phyloP scores from a whole-genome alignment of 139 green algal genomes.

The Volvox reticuliferus region DNA sequence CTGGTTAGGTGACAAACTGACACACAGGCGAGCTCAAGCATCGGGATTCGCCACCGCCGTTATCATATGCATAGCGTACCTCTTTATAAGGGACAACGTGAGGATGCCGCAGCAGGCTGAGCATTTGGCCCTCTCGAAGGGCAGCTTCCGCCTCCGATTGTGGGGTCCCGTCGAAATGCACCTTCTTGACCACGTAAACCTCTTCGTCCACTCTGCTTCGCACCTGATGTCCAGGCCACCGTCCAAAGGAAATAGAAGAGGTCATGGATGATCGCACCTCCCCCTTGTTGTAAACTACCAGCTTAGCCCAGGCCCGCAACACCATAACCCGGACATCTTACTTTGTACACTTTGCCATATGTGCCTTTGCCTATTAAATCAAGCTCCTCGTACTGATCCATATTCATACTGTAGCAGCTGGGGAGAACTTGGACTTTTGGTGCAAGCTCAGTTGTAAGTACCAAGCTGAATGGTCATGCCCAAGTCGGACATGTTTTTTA shows the following conservation, averaged over 20 bases:
- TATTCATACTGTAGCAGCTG: neutral
- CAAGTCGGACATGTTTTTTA: too few relatives aligned
- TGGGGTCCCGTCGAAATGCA: conserved; percentile 50
- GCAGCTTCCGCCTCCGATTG: conserved; percentile 49
- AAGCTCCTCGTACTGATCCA: conserved; percentile 44
- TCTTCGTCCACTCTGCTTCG: conserved; percentile 30
- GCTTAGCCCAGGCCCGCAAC: neutral
- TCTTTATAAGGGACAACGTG: conserved; percentile 62
- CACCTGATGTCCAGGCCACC: neutral
- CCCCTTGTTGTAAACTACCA: too few relatives aligned
- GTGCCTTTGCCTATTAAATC: conserved; percentile 64
- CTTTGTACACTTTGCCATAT: conserved; percentile 69
- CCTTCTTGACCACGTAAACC: conserved; percentile 55
- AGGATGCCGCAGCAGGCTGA: conserved; percentile 51
- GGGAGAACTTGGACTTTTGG: too few relatives aligned
- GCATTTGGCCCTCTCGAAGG: conserved; percentile 51
- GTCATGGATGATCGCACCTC: too few relatives aligned
- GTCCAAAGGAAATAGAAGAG: too few relatives aligned
- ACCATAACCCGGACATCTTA: neutral
- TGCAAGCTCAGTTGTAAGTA: too few relatives aligned
- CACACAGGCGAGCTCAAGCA: too few relatives aligned
- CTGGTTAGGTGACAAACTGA: too few relatives aligned
- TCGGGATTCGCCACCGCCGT: too few relatives aligned
- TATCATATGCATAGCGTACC: neutral
- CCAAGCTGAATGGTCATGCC: too few relatives aligned